Conservation (phyloP, 106 monocot species). For the Chionographis japonica region DNA sequence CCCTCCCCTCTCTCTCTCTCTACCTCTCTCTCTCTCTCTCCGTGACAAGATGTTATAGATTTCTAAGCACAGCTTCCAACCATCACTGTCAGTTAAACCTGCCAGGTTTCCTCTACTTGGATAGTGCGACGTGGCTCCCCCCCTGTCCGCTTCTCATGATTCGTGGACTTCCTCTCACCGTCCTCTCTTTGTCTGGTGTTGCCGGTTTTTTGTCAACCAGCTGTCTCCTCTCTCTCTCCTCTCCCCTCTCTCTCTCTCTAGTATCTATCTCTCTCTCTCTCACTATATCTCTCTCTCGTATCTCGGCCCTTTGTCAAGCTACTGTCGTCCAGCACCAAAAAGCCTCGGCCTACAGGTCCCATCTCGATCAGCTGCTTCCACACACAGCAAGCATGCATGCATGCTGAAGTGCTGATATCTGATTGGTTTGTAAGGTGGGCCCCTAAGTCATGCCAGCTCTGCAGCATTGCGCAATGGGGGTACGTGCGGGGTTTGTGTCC, state of each 20-base stretch:
- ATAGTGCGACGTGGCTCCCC: neutral
- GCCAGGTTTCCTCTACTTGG: neutral
- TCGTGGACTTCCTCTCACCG: conserved; percentile 1
- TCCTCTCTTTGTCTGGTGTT: conserved; percentile 1
- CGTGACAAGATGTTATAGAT: neutral
- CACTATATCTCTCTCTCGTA: too few relatives aligned
- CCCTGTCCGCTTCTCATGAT: conserved; percentile 1
- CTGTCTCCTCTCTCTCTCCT: neutral
- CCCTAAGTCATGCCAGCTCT: too few relatives aligned
- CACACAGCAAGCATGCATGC: too few relatives aligned
- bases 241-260: too few relatives aligned
- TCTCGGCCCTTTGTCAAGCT: neutral
- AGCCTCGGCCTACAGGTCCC: too few relatives aligned
- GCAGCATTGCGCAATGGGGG: too few relatives aligned
- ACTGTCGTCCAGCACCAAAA: too few relatives aligned
- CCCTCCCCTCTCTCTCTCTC: neutral
- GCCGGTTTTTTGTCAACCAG: conserved; percentile 7
- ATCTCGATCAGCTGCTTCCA: too few relatives aligned
- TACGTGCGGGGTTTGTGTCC: too few relatives aligned
- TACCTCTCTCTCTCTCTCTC: neutral
- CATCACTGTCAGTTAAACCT: conserved; percentile 4
- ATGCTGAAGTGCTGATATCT: too few relatives aligned
- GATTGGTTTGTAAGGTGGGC: too few relatives aligned
- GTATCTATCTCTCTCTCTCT: too few relatives aligned
- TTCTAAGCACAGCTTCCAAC: conserved; percentile 2